Base-by-base conservation (phyloP, 2,329 filamentous ascomycete genomes). In the Claviceps sp. region DNA sequence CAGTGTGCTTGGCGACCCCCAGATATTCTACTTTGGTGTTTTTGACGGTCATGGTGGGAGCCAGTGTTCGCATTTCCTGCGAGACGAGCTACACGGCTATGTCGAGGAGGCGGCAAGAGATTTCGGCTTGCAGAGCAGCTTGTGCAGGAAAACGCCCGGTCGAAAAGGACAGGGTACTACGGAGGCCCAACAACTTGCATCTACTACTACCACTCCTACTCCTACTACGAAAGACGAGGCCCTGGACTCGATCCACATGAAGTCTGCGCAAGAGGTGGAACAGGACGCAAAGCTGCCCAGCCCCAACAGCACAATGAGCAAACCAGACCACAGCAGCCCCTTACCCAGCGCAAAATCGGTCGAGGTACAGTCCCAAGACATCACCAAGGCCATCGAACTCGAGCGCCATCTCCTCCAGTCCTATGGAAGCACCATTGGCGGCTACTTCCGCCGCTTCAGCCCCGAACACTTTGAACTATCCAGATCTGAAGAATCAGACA, bases 11-110 rank as follows among this genome's bases (percentile, higher is more conserved):
- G 91, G 91, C 2, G 91, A 97, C 63, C 91, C 91, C 1, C 91
- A 97, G 65, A 84, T 97, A 37, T 98, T 98, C 68, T 98, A 97
- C 67, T 98, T 96, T 74, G 90, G 81, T 1, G 83, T 97, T 1
- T 98, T 97, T 62, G 93, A 98, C 67, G 93, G 93, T 2, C 93
- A 98, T 70, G 93, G 93, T 9, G 93, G 93, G 20, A 78, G 74
- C 20, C 86, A 95, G 65, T 97, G 93, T 67, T 89, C 88, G 54
- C 82, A 85, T 18, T 97, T 95, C 60, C 68, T 97, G 58, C 78
- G 83, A 53, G 87, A 96, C 55, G 81, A 86, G 62, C 71, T 98
- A 55, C 93, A 96, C 65, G 79, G 80, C 9, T 97, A 96, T 65
- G 82, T 98, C 38, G 91, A 98, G 67, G 78, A 88, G 58, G 81